Percentiles rank a stretch among this genome's conserved stretches.
Evolutionary conservation across 2,329 filamentous ascomycete genomes (phyloP).

Genomic region (Fusarium staphyleae): DNA sequence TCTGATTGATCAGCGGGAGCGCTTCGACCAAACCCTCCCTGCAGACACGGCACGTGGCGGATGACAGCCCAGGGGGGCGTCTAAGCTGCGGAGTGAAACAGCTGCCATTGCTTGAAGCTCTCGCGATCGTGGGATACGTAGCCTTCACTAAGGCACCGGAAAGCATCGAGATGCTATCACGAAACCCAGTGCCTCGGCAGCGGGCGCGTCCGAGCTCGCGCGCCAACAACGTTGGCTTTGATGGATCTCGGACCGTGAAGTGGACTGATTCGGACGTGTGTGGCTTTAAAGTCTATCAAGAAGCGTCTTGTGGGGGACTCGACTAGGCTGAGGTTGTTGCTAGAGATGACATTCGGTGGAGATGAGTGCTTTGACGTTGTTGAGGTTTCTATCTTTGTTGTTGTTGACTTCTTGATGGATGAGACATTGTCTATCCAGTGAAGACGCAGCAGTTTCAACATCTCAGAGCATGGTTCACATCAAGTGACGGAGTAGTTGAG

Average conservation of each 20-base stretch:
- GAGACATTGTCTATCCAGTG: too few species aligned
- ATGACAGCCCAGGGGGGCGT: background rate
- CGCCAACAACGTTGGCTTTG: conserved; percentile 10
- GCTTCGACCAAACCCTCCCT: conserved; percentile 3
- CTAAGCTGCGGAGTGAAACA: background rate
- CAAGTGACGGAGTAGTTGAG: background rate
- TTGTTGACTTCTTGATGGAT: background rate
- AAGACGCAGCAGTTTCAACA: background rate
- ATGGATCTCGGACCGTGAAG: conserved; percentile 21
- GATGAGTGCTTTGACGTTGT: conserved; percentile 2
- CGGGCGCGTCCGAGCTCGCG: background rate
- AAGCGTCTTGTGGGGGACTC: background rate
- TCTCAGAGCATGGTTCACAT: background rate
- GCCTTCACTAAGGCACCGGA: background rate
- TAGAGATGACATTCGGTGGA: background rate
- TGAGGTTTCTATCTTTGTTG: background rate
- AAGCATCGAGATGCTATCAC: background rate
- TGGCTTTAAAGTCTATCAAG: conserved; percentile 20
- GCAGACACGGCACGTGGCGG: conserved; percentile 30
- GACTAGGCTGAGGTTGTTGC: background rate
- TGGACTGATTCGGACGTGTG: conserved; percentile 21
- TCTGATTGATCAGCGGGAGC: conserved; percentile 1
- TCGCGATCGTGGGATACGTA: background rate
- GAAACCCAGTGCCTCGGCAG: conserved; percentile 8
- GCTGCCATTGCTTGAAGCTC: background rate